Evolutionary conservation across 805 yeast species (phyloP), one percentile per base, ranked within the genome.

Genomic region (Cyberlindnera petersonii): DNA sequence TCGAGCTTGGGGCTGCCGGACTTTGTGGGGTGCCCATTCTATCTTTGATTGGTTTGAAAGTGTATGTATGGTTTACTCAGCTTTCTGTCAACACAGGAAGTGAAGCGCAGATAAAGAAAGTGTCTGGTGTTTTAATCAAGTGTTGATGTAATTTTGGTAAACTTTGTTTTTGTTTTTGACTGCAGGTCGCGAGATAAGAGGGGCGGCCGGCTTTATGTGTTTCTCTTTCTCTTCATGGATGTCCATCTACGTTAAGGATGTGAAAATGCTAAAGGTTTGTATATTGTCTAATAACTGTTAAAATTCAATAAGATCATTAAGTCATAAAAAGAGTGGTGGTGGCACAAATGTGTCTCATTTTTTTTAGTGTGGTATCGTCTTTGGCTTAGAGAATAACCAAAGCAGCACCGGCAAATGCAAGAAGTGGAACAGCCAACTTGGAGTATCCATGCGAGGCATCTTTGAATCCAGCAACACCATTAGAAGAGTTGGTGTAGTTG

Each of bases 391-490:
- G 29, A n/a, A 44, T 16, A 26, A 44, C 15, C 18, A 44, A 15
- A 23, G 43, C 39, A 3, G 46, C 48, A 32, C 44, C 50, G 16
- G 44, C 49, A 22, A 45, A 35, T 6, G 37, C 41, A 14, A 38
- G 39, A 22, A 31, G 35, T n/a, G 52, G 52, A 11, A 29, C 34
- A 10, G 33, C 24, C 33, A 40, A 6, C 22, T 35, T 39, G 13
- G 37, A 29, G 32, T 32, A 34, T n/a, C 39, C 27, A 9, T 24
- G 23, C 3, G 35, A 36, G 9, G 32, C 33, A 4, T 18, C 42
- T 32, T 29, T 40, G 24, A 39, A 26, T 10, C 37, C 47, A 8
- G 22, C 15, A 35, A 43, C 48, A 22, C 41, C 46, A 26, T 45
- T 45, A 4, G 48, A 32, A 8, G 39, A 16, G 39, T 46, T 46